Percentiles rank a stretch among this genome's conserved stretches.
phyloP scores from a whole-genome alignment of 495 filamentous ascomycete genomes.

The Chaetomium tenue region DNA sequence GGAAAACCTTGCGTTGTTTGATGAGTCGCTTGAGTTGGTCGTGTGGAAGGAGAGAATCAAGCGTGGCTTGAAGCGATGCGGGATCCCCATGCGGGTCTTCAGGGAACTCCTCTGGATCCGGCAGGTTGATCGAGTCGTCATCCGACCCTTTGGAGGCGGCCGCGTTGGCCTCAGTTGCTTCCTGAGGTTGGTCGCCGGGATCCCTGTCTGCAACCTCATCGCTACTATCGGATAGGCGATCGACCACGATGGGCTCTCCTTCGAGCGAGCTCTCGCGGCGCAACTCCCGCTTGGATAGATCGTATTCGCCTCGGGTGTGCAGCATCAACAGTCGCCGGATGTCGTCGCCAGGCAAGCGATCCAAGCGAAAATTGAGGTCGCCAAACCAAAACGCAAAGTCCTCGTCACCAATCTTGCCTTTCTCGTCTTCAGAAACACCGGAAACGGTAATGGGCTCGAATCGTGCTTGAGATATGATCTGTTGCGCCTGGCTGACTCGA shows the following conservation, averaged over 20 bases:
- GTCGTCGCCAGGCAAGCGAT: conserved; percentile 83
- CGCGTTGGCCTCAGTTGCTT: conserved; percentile 16
- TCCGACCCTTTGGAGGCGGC: conserved; percentile 35
- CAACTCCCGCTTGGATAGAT: conserved; percentile 43
- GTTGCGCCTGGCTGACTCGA: conserved; percentile 83
- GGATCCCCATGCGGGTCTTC: conserved; percentile 53
- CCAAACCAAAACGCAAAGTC: conserved; percentile 97
- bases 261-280: conserved; percentile 38
- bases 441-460: conserved; percentile 69
- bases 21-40: conserved; percentile 83
- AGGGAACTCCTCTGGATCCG: conserved; percentile 56
- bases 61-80: conserved; percentile 71
- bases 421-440: conserved; percentile 51
- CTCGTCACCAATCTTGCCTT: conserved; percentile 78
- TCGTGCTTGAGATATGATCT: conserved; percentile 68
- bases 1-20: conserved; percentile 69
- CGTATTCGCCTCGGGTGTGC: conserved; percentile 77
- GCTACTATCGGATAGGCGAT: conserved; percentile 35
- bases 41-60: conserved; percentile 81
- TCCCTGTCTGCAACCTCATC: conserved; percentile 37
- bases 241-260: conserved; percentile 46
- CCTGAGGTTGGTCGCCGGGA: conserved; percentile 16
- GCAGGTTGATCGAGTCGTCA: conserved; percentile 43
- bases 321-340: conserved; percentile 81
- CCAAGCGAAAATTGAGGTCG: conserved; percentile 92